Evolutionary conservation across 2,329 filamentous ascomycete species (phyloP).

Genomic region (Metarhizium album): DNA sequence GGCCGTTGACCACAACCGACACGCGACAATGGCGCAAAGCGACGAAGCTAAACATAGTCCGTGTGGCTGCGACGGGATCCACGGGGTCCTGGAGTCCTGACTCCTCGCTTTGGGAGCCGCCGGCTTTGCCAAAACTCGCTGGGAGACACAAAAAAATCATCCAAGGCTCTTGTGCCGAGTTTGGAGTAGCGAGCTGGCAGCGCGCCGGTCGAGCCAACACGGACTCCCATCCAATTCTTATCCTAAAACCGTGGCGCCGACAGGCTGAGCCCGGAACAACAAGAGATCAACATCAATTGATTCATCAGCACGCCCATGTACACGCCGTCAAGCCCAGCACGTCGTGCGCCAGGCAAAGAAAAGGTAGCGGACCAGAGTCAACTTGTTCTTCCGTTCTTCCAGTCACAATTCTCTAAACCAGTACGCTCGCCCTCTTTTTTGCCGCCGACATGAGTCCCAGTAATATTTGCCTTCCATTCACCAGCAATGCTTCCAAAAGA

Average conservation of each 20-base stretch:
- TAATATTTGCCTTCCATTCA: not conserved
- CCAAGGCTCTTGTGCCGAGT: no score
- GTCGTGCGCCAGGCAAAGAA: not conserved
- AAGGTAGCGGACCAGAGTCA: no score
- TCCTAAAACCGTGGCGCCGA: not conserved
- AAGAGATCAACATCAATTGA: no score
- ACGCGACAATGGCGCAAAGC: no score
- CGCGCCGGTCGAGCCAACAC: not conserved
- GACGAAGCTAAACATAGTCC: not conserved
- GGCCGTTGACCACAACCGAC: no score
- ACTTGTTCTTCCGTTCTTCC: not conserved
- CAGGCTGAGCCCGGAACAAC: not conserved
- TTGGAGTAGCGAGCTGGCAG: no score
- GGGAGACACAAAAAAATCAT: no score
- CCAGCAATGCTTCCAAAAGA: not conserved
- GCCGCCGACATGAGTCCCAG: conserved; percentile 2
- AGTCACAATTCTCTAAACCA: conserved; percentile 1
- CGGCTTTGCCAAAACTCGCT: no score
- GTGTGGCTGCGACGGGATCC: not conserved
- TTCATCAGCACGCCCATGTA: not conserved
- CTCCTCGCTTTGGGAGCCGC: no score
- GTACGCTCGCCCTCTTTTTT: conserved; percentile 5
- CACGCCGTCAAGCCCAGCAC: not conserved
- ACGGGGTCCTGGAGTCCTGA: no score
- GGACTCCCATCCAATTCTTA: not conserved